Evolutionary conservation across 208 protist species (phyloP), one percentile per base, ranked within the genome.

Genomic region (Crithidia mellificae): DNA sequence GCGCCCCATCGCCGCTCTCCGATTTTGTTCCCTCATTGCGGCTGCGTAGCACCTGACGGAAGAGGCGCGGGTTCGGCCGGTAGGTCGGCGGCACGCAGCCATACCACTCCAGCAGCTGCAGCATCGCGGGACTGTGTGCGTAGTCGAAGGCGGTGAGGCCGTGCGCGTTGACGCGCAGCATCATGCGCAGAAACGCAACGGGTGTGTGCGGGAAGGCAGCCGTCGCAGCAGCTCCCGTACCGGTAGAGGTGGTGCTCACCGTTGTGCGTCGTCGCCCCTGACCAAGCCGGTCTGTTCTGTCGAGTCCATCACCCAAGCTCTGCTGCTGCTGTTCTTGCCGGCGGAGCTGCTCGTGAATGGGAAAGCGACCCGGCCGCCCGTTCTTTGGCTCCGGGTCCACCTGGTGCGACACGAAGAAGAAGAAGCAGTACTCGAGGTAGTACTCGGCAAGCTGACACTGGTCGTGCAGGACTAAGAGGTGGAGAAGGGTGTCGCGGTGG

Each of bases 121-220:
- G 67, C 88, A 94, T 91, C 14, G 74, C 70, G 22, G 83, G 73
- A 22, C 83, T 87, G 27, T 77, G 81, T 0, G 88, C 85, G 63
- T 94, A 94, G 79, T 94, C 88, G 66, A 94, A 91, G 1, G 88
- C 73, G 32, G 88, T 85, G 19, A 94, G 77, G 11, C 88, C 88
- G 61, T 90, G 75, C 15, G 78, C 73, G 63, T 94, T 94, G 24
- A 72, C 69, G n/a, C 71, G 75, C 20, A 94, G 68, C 85, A 94
- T 88, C 39, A 78, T 63, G 12, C 83, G 85, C 20, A 94, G 52
- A 49, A 91, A 94, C 27, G 46, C 36, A 11, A 78, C 68, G 2
- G 85, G 80, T 34, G 32, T 65, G 32, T 32, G 12, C 1, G 44
- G 47, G 6, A 65, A 27, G 19, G 24, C 41, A 3, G 43, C 17